A percentile compares a stretch with the other conserved stretches of the same genome.
phyloP scores from a whole-genome alignment of 23 red algal species.

The Cyanidiococcus yangmingshanensis region DNA sequence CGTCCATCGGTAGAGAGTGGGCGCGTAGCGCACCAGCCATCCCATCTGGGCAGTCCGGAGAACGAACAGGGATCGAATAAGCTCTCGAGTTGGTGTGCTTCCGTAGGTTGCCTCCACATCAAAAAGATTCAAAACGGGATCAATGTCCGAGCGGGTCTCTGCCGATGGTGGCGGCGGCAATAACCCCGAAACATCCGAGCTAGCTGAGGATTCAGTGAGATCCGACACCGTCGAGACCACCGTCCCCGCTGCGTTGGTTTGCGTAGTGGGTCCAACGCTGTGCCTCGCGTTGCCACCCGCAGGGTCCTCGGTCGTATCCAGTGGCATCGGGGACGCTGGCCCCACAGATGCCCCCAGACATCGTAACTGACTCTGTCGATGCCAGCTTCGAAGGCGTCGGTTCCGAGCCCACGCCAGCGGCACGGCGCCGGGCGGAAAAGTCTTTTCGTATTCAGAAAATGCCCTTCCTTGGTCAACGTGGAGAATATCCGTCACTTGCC shows the following conservation, averaged over 20 bases:
- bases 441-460: too few relatives aligned
- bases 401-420: too few relatives aligned
- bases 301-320: background rate
- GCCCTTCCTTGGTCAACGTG: too few relatives aligned
- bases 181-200: background rate
- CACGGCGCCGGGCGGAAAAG: too few relatives aligned
- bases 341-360: background rate
- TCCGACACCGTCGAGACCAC: background rate
- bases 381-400: too few relatives aligned
- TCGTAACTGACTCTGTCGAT: too few relatives aligned
- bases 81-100: slow-evolving; percentile 6
- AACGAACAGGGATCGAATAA: slow-evolving; percentile 28
- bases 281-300: background rate
- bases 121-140: background rate
- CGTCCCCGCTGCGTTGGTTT: background rate
- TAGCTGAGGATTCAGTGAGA: background rate
- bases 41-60: slow-evolving; percentile 22
- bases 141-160: background rate
- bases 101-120: slow-evolving; percentile 18
- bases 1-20: slow-evolving; percentile 20
- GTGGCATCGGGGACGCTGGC: background rate
- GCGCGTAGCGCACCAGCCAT: background rate
- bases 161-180: background rate
- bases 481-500: too few relatives aligned
- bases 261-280: background rate